Conservation (phyloP, 1,284 basidiomycete species). For the Austroboletus novae-zelandiae region DNA sequence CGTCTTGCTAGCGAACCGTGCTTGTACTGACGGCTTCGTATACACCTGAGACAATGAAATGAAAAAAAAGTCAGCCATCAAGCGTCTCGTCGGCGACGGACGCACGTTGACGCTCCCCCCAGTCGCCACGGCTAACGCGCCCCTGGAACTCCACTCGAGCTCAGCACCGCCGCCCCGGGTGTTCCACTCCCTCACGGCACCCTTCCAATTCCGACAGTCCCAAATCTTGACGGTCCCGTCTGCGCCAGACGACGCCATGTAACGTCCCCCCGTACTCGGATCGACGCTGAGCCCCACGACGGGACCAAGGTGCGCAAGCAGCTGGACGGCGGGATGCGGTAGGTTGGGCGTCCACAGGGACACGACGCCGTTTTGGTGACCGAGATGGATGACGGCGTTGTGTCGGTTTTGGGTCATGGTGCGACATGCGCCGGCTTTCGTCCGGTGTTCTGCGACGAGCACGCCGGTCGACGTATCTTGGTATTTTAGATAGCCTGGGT, state of each 20-base stretch:
- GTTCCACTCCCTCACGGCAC: constrained; percentile 79
- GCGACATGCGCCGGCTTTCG: constrained; percentile 82
- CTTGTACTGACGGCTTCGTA: constrained; percentile 62
- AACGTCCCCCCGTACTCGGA: constrained; percentile 78
- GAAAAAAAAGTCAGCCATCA: not conserved
- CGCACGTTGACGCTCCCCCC: constrained; percentile 82
- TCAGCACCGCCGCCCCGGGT: constrained; percentile 62
- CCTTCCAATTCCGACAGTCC: constrained; percentile 96
- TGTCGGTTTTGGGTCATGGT: constrained; percentile 92
- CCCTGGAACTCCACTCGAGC: constrained; percentile 79
- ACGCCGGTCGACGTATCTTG: constrained; percentile 96
- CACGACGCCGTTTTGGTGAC: constrained; percentile 89
- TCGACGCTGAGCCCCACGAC: constrained; percentile 83
- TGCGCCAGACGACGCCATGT: constrained; percentile 88
- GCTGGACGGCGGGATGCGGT: constrained; percentile 85
- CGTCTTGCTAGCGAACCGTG: constrained; percentile 45
- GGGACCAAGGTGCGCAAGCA: constrained; percentile 90
- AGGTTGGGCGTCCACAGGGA: constrained; percentile 97
- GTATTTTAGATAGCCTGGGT: constrained; percentile 91
- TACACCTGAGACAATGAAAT: constrained; percentile 50
- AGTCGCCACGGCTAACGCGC: constrained; percentile 78
- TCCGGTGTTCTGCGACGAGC: constrained; percentile 87
- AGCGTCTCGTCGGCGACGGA: not conserved
- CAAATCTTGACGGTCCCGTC: constrained; percentile 93
- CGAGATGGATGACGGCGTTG: constrained; percentile 91